Percentiles rank a stretch among this genome's conserved stretches.
Evolutionary conservation across 2,329 filamentous ascomycete species (phyloP).

Genomic region (Ciborinia camelliae): DNA sequence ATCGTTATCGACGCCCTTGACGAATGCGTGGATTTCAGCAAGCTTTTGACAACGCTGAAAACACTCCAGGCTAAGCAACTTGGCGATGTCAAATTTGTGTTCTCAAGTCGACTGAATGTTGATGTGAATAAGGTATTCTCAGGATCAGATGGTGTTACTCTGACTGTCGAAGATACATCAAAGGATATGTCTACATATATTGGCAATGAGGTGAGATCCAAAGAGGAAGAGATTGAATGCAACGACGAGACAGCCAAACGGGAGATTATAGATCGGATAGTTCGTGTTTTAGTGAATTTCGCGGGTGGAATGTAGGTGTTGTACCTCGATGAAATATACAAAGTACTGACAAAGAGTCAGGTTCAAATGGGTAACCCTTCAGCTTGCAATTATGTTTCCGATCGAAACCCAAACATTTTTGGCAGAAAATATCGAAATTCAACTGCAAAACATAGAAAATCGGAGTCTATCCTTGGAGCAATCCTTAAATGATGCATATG

Average conservation of each 20-base stretch:
- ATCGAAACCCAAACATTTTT: background rate
- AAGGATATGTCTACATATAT: background rate
- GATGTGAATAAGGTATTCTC: background rate
- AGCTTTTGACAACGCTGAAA: background rate
- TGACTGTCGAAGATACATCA: background rate
- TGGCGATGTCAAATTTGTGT: background rate
- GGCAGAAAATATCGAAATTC: background rate
- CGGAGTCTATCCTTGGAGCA: background rate
- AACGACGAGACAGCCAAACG: background rate
- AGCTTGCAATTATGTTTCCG: slow-evolving; percentile 1
- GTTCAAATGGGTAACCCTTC: slow-evolving; percentile 1
- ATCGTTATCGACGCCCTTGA: slow-evolving; percentile 4
- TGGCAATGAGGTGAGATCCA: background rate
- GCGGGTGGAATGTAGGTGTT: background rate
- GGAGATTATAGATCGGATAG: background rate
- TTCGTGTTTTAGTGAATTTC: background rate
- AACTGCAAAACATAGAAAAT: background rate
- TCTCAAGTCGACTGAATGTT: background rate
- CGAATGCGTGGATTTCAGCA: background rate
- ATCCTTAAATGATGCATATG: background rate
- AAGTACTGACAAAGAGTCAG: background rate
- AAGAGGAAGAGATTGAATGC: slow-evolving; percentile 1
- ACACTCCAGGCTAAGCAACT: background rate
- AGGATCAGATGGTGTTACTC: background rate
- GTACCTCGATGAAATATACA: background rate